Conservation (phyloP, 257 asterid genomes). For the Perilla frutescens region DNA sequence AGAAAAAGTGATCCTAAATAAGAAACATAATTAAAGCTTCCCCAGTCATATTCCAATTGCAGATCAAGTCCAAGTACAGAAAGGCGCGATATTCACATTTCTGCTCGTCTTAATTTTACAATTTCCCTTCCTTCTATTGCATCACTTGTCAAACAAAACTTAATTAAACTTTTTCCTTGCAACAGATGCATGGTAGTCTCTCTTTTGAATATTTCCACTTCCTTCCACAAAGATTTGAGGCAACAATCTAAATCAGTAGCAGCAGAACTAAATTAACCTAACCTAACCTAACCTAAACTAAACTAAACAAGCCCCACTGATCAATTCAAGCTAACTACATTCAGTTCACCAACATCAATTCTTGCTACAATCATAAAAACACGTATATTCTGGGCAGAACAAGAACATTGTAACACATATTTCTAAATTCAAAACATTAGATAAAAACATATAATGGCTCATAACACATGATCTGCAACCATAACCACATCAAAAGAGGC, state of each 20-base stretch:
- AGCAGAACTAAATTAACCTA: not conserved
- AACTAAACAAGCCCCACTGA: slow-evolving; percentile 10
- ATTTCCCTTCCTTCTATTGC: not conserved
- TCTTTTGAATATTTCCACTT: not conserved
- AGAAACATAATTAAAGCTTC: slow-evolving; percentile 25
- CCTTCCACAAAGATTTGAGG: not conserved
- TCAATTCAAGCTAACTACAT: slow-evolving; percentile 14
- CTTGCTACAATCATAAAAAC: not conserved
- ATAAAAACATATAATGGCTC: not conserved
- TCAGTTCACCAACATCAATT: slow-evolving; percentile 4
- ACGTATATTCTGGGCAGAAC: not conserved
- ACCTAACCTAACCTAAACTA: not conserved
- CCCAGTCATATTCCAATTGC: not conserved
- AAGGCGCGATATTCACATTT: slow-evolving; percentile 13
- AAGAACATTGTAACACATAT: slow-evolving; percentile 9
- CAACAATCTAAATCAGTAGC: not conserved
- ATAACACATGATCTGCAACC: not conserved
- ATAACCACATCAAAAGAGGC: not conserved
- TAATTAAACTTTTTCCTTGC: not conserved
- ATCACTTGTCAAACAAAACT: not conserved
- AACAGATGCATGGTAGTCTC: not conserved
- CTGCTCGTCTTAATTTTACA: not conserved
- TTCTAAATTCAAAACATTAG: not conserved
- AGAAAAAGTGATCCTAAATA: slow-evolving; percentile 22
- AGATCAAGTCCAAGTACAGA: slow-evolving; percentile 23